These are phyloP conservation scores for Syzygium malaccense DNA, from an alignment of 441 rosid species.

Conservation along the genomic window DNA sequence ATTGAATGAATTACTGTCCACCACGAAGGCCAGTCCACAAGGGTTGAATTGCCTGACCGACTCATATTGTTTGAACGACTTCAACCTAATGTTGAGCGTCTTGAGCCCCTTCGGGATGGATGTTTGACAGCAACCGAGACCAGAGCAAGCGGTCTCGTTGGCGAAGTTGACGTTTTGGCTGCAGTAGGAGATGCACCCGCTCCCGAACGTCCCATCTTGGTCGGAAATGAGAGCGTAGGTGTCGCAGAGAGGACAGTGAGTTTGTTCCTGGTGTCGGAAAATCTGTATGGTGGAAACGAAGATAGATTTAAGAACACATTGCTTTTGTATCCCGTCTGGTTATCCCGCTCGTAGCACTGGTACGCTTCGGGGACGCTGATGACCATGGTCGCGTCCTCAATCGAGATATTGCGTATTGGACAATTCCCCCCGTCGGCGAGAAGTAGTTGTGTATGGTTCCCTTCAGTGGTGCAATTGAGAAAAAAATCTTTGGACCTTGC, in stretches of 20 bases:
- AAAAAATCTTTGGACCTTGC: background rate
- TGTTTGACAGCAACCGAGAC: background rate
- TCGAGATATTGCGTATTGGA: background rate
- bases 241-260: background rate
- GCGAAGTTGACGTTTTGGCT: background rate
- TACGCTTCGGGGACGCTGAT: background rate
- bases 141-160: background rate
- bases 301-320: rapidly evolving
- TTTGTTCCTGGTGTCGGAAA: background rate
- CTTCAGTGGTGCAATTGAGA: background rate
- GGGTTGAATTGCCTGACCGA: background rate
- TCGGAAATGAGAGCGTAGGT: background rate
- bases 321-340: background rate
- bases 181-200: background rate
- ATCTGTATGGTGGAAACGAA: background rate
- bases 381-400: background rate
- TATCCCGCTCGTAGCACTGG: background rate
- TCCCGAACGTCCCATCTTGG: background rate
- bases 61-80: background rate
- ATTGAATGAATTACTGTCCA: background rate
- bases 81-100: background rate
- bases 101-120: background rate
- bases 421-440: background rate
- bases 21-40: background rate
- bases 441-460: background rate